A percentile compares a stretch with the other conserved stretches of the same genome.
Conservation (phyloP, 2,329 filamentous ascomycete genomes). For the Ophiocordyceps polyrhachis-furcata region DNA sequence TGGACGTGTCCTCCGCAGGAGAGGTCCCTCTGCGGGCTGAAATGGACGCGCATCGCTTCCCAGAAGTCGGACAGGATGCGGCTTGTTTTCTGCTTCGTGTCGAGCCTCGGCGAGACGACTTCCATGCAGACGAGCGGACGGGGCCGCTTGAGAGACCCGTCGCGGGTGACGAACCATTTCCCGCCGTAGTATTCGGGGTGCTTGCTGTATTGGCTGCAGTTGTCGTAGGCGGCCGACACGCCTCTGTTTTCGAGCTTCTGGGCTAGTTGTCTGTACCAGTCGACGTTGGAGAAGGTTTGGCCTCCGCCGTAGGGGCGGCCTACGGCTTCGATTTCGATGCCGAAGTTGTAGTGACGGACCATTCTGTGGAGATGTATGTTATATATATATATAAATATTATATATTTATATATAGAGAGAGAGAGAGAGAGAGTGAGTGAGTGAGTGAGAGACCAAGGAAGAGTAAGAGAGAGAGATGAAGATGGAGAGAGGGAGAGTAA, state of each 20-base stretch:
- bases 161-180: slow-evolving; percentile 22
- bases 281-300: slow-evolving; percentile 18
- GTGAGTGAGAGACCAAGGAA: not conserved
- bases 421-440: not conserved
- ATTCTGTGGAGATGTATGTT: slow-evolving; percentile 4
- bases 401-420: no score
- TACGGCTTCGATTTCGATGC: slow-evolving; percentile 20
- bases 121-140: slow-evolving; percentile 21
- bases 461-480: not conserved
- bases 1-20: slow-evolving; percentile 22
- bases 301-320: slow-evolving; percentile 17
- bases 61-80: slow-evolving; percentile 19
- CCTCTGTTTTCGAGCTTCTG: slow-evolving; percentile 19
- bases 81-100: slow-evolving; percentile 14
- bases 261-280: slow-evolving; percentile 21
- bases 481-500: not conserved
- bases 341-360: slow-evolving; percentile 20
- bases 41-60: slow-evolving; percentile 22
- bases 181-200: slow-evolving; percentile 22
- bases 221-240: slow-evolving; percentile 18
- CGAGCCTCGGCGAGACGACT: slow-evolving; percentile 19
- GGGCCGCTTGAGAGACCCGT: slow-evolving; percentile 19
- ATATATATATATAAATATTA: no score
- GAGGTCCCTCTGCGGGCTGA: slow-evolving; percentile 15
- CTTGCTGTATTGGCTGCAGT: slow-evolving; percentile 19